Base-by-base conservation (phyloP, 2,329 filamentous ascomycete species). In the Graphilbum ipis-grandicollis region DNA sequence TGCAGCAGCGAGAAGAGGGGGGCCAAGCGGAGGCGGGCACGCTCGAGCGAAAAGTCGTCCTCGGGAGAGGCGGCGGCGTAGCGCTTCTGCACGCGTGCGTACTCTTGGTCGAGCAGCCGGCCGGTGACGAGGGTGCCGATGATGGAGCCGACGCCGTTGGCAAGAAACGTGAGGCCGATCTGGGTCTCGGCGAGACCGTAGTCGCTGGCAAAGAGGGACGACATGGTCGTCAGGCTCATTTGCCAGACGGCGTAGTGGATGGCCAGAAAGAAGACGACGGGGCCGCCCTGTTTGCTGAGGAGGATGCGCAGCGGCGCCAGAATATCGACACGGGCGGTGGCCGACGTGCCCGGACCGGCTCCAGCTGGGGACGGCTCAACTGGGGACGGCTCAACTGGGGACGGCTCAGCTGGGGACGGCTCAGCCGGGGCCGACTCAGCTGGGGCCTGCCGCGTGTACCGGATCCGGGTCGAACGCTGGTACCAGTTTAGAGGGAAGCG, bases 31-130 rank as follows among this genome's bases (percentile, higher is more conserved):
- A 71, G 58, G 1, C 67, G 62, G 0, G 66, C 64, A 23, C 53
- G 59, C 45, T 71, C 66, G 36, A 71, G 71, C 4, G 51, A 50
- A 33, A 68, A 53, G 43, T 69, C 58, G 40, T 63, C 58, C 10
- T 62, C 62, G 6, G 26, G 8, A 9, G 12, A 9, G 4, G 9
- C 15, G 8, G 19, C n/a, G 9, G 30, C 37, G 26, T 29, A 19
- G 4, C 19, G 4, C 3, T 21, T n/a, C 19, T 34, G 28, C 33
- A 75, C 66, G 21, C 77, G 67, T 4, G 71, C 63, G 52, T 81
- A 92, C 51, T 85, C 84, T 61, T 68, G 72, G 52, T 71, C 65
- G 29, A 69, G 55, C 3, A 71, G 49, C 42, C 63, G 63, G 3
- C 81, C 78, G 36, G 69, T 66, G 15, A 54, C 48, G 15, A 71